Evolutionary conservation across 163 green algal species (phyloP).

Genomic region (Trebouxiophyceae sp.): DNA sequence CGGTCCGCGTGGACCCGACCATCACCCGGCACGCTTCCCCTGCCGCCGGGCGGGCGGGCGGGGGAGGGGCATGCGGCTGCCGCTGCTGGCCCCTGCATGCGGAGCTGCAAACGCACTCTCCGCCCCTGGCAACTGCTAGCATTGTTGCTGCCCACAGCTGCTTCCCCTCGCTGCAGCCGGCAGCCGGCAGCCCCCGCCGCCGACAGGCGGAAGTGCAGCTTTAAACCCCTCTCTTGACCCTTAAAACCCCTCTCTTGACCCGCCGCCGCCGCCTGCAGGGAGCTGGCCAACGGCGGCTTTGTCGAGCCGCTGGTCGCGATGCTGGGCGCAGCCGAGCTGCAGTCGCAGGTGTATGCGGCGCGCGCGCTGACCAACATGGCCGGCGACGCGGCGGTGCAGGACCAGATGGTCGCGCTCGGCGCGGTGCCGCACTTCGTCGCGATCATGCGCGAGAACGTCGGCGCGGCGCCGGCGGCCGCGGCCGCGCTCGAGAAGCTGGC

Average conservation of each 20-base stretch:
- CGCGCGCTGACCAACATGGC: slow-evolving; percentile 29
- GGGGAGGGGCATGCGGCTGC: not conserved
- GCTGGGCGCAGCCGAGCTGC: slow-evolving; percentile 14
- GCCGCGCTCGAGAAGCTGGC: not conserved
- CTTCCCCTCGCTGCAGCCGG: too few species aligned
- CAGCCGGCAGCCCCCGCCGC: too few species aligned
- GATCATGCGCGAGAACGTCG: slow-evolving; percentile 7
- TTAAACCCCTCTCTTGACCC: too few species aligned
- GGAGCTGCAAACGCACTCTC: not conserved
- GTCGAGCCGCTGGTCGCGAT: slow-evolving; percentile 33
- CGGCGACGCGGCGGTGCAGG: slow-evolving; percentile 16
- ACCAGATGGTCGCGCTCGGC: slow-evolving; percentile 10
- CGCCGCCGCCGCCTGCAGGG: slow-evolving; percentile 19
- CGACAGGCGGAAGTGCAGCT: too few species aligned
- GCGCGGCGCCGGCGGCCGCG: not conserved
- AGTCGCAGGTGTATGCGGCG: slow-evolving; percentile 16
- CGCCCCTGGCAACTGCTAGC: not conserved
- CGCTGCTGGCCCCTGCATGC: not conserved
- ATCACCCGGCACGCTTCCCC: not conserved
- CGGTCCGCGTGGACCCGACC: not conserved
- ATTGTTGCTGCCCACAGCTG: not conserved
- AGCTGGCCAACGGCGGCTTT: slow-evolving; percentile 22
- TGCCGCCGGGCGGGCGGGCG: not conserved
- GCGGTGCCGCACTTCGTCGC: not conserved
- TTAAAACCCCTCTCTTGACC: too few species aligned